phyloP scores from a whole-genome alignment of 768 basidiomycete genomes.

The Galerina sulciceps region DNA sequence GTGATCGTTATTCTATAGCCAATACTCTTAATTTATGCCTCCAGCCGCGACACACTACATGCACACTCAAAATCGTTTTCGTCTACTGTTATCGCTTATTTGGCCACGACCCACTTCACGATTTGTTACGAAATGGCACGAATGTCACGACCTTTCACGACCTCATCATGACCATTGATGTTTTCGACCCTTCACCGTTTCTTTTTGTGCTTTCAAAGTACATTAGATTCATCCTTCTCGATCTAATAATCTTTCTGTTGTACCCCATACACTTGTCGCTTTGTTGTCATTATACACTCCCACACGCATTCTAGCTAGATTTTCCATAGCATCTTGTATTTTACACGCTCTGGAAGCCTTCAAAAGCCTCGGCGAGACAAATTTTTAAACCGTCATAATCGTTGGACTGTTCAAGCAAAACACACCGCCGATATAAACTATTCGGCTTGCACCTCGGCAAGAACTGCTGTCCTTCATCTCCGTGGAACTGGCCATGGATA shows the following conservation, averaged over 20 bases:
- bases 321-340: not conserved
- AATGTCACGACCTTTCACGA: conserved; percentile 21
- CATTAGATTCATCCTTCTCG: not conserved
- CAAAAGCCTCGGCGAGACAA: too few relatives aligned
- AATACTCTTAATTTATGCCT: conserved; percentile 6
- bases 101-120: conserved; percentile 18
- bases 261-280: not conserved
- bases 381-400: too few relatives aligned
- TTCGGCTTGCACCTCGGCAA: too few relatives aligned
- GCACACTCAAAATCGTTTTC: not conserved
- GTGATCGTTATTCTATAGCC: conserved; percentile 4
- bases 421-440: too few relatives aligned
- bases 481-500: not conserved
- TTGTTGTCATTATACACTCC: not conserved
- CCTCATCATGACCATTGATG: conserved; percentile 17
- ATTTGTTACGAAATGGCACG: too few relatives aligned
- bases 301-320: conserved; percentile 2
- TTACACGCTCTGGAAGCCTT: not conserved
- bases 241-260: conserved; percentile 4
- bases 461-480: not conserved
- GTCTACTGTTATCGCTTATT: conserved; percentile 17
- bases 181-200: conserved; percentile 6
- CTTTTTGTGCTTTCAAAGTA: conserved; percentile 9
- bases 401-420: too few relatives aligned
- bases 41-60: not conserved